Percentiles rank a stretch among this genome's conserved stretches.
phyloP scores from a whole-genome alignment of 306 rosid genomes.

The Hippophae tibetana region DNA sequence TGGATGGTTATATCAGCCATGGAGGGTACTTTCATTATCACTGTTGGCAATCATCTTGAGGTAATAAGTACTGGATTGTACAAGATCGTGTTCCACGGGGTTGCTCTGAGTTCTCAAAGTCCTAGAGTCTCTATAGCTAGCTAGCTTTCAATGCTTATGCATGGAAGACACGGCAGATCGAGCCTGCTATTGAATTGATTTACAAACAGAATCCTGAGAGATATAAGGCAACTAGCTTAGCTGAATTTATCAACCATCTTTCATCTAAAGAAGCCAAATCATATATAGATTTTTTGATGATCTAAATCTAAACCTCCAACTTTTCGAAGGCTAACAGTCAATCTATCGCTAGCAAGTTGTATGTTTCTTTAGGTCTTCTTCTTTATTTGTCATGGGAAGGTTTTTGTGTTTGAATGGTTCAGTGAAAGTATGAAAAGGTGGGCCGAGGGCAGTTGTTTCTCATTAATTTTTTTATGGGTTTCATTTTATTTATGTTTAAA shows the following conservation, averaged over 20 bases:
- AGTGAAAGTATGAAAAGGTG: no score
- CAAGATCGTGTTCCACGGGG: slow-evolving; percentile 5
- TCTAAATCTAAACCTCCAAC: background rate
- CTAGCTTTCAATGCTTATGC: background rate
- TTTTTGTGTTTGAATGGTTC: no score
- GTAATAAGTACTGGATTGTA: slow-evolving; percentile 8
- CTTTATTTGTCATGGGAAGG: no score
- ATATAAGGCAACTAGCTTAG: slow-evolving; percentile 6
- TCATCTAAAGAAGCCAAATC: slow-evolving; percentile 7
- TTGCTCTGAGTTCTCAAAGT: background rate
- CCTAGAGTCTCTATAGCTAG: background rate
- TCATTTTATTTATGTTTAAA: no score
- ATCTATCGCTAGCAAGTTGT: no score
- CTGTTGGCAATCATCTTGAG: slow-evolving; percentile 9
- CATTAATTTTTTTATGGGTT: no score
- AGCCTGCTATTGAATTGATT: slow-evolving; percentile 9
- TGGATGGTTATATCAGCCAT: background rate
- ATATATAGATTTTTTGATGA: slow-evolving; percentile 3
- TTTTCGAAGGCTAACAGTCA: no score
- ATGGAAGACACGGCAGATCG: slow-evolving; percentile 11
- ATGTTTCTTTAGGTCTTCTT: no score
- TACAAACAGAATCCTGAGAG: background rate
- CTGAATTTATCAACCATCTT: slow-evolving; percentile 1
- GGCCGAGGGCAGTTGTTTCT: no score
- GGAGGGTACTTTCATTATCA: background rate